Evolutionary conservation across 306 rosid species (phyloP).

Genomic region (Cicer pinnatifidum): DNA sequence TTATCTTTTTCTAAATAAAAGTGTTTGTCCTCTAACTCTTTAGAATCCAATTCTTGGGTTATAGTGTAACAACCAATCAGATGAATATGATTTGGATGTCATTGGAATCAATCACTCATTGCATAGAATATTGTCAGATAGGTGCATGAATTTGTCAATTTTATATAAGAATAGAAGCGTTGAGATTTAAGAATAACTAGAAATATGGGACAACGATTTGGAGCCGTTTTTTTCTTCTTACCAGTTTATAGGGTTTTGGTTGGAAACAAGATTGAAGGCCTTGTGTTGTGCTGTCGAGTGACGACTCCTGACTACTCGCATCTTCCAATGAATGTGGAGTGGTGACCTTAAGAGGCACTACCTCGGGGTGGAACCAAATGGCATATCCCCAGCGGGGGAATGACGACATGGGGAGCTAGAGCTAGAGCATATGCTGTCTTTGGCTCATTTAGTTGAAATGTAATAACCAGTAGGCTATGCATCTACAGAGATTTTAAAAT

Average conservation of each 20-base stretch:
- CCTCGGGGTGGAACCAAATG: no score
- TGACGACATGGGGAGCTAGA: no score
- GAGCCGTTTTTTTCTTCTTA: background rate
- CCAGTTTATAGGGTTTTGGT: background rate
- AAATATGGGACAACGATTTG: background rate
- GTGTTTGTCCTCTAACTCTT: no score
- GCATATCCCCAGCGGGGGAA: no score
- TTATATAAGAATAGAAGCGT: background rate
- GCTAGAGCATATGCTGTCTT: background rate
- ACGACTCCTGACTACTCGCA: no score
- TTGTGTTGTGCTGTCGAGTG: background rate
- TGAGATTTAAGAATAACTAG: constrained; percentile 5
- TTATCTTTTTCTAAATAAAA: no score
- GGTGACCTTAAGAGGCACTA: no score
- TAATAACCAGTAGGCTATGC: constrained; percentile 2
- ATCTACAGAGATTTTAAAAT: background rate
- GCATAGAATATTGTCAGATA: background rate
- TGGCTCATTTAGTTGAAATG: background rate
- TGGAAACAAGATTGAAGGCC: background rate
- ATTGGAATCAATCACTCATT: background rate
- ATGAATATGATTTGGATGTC: constrained; percentile 3
- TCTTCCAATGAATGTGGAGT: no score
- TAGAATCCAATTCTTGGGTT: no score
- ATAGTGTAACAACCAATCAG: background rate
- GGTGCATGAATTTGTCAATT: background rate